A percentile compares a stretch with the other conserved stretches of the same genome.
phyloP scores from a whole-genome alignment of 805 yeast genomes.

The Saccharomycopsis capsularis region DNA sequence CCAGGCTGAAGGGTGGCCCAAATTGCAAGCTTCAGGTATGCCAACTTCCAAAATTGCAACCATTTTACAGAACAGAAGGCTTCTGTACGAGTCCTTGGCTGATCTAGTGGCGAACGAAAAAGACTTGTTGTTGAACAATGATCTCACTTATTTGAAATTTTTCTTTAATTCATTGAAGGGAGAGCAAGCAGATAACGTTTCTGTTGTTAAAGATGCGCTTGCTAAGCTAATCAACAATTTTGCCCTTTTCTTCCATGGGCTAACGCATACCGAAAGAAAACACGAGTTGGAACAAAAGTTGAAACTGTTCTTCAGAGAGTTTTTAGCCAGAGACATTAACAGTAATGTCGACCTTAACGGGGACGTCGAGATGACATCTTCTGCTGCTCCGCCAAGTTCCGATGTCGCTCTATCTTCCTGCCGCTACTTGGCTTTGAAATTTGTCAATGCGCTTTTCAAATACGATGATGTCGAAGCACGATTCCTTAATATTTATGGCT shows the following conservation, averaged over 20 bases:
- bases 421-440: slow-evolving; percentile 61
- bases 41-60: slow-evolving; percentile 1
- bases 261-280: neutral
- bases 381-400: too few relatives aligned
- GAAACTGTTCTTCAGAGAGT: slow-evolving; percentile 13
- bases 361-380: slow-evolving; percentile 13
- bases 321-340: slow-evolving; percentile 10
- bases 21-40: slow-evolving; percentile 25
- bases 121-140: slow-evolving; percentile 37
- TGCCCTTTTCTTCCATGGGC: slow-evolving; percentile 23
- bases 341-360: slow-evolving; percentile 23
- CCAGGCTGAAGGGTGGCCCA: slow-evolving; percentile 57
- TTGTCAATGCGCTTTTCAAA: slow-evolving; percentile 52
- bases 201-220: slow-evolving; percentile 66
- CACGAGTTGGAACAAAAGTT: neutral
- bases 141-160: slow-evolving; percentile 52
- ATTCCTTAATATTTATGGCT: slow-evolving; percentile 57
- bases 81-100: slow-evolving; percentile 76
- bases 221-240: slow-evolving; percentile 50
- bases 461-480: slow-evolving; percentile 66
- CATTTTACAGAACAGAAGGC: slow-evolving; percentile 34
- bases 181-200: slow-evolving; percentile 55
- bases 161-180: slow-evolving; percentile 61
- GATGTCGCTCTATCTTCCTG: slow-evolving; percentile 44
- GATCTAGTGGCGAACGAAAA: slow-evolving; percentile 32